These are phyloP conservation scores for Peronospora destructor DNA, from an alignment of 352 stramenopile genomes.

Conservation along the genomic window DNA sequence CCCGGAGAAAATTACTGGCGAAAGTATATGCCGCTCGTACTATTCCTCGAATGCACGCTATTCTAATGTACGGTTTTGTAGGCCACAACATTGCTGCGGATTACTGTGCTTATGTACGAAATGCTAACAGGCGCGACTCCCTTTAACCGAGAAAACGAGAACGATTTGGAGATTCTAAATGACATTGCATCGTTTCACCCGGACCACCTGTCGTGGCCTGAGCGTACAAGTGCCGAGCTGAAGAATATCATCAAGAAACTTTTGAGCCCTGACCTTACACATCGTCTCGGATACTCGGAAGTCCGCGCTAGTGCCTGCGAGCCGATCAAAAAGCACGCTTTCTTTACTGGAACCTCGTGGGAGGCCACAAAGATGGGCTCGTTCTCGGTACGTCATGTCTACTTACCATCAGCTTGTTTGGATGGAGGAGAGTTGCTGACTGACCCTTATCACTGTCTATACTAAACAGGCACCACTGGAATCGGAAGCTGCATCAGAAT, in stretches of 20 bases:
- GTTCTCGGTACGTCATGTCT: conserved; percentile 49
- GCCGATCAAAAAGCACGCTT: conserved; percentile 72
- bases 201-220: conserved; percentile 65
- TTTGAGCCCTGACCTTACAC: conserved; percentile 45
- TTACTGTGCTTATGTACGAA: conserved; percentile 94
- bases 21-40: conserved; percentile 34
- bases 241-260: conserved; percentile 67
- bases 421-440: conserved; percentile 1
- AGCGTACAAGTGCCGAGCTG: conserved; percentile 55
- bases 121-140: conserved; percentile 85
- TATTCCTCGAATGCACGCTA: background rate
- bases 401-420: background rate
- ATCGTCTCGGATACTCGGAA: conserved; percentile 50
- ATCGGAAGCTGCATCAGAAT: conserved; percentile 53
- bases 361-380: conserved; percentile 74
- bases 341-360: conserved; percentile 80
- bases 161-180: conserved; percentile 86
- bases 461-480: conserved; percentile 60
- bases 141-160: conserved; percentile 78
- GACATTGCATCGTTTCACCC: conserved; percentile 74
- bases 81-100: conserved; percentile 83
- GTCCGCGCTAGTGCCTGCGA: conserved; percentile 55
- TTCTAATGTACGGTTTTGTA: conserved; percentile 9
- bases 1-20: conserved; percentile 81
- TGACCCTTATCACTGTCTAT: background rate